phyloP scores from a whole-genome alignment of 371 early-diverging fungal species.

The Lichtheimia hyalospora region DNA sequence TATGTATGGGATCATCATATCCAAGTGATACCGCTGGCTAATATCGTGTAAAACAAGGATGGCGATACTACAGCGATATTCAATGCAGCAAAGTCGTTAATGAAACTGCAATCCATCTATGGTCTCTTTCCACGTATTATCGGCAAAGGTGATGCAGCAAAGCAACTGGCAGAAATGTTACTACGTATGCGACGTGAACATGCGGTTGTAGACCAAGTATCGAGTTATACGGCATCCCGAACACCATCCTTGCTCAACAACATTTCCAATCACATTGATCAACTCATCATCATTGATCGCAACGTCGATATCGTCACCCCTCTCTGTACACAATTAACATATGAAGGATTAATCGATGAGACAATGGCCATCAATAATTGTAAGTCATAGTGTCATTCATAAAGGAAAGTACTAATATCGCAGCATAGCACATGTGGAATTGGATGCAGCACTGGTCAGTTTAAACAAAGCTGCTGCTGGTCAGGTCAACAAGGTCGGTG shows the following conservation, averaged over 20 bases:
- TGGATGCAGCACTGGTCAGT: conserved; percentile 51
- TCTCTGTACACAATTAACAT: conserved; percentile 90
- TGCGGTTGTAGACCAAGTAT: conserved; percentile 54
- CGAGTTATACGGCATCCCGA: conserved; percentile 40
- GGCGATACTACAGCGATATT: conserved; percentile 82
- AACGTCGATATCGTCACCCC: conserved; percentile 89
- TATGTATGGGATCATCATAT: conserved; percentile 14
- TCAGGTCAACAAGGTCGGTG: neutral
- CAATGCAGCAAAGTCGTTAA: conserved; percentile 78
- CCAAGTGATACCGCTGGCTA: neutral
- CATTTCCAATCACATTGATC: conserved; percentile 77
- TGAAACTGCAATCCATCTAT: conserved; percentile 84
- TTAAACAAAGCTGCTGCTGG: conserved; percentile 32
- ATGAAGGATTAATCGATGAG: conserved; percentile 92
- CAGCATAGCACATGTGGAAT: conserved; percentile 56
- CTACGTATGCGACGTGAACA: conserved; percentile 83
- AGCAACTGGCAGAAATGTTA: conserved; percentile 79
- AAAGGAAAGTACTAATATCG: neutral
- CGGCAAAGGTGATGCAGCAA: conserved; percentile 88
- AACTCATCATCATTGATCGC: conserved; percentile 89
- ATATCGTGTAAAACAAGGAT: conserved; percentile 47
- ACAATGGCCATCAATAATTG: conserved; percentile 68
- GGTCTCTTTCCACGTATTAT: conserved; percentile 88
- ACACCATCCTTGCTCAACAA: conserved; percentile 38
- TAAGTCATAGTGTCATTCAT: too few relatives aligned